Conservation (phyloP, 2,329 filamentous ascomycete genomes). For the Colletotrichum simmondsii region DNA sequence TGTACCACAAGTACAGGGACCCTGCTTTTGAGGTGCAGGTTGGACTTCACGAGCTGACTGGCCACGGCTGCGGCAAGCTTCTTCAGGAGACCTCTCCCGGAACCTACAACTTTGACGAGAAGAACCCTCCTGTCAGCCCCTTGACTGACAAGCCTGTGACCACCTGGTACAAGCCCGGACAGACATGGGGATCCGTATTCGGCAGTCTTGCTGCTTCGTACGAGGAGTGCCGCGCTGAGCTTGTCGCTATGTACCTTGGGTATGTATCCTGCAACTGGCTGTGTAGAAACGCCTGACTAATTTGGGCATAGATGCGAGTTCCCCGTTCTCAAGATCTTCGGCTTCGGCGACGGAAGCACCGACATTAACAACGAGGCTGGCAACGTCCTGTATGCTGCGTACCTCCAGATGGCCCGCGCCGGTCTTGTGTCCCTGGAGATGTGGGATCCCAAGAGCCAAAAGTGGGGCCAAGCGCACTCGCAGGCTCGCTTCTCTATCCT, state of each 20-base stretch:
- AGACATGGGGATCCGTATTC: slow-evolving; percentile 95
- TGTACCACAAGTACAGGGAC: slow-evolving; percentile 87
- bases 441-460: slow-evolving; percentile 90
- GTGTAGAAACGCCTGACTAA: not conserved
- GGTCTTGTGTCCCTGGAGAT: slow-evolving; percentile 89
- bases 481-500: slow-evolving; percentile 92
- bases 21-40: slow-evolving; percentile 95
- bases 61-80: slow-evolving; percentile 90
- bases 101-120: slow-evolving; percentile 86
- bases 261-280: slow-evolving; percentile 20
- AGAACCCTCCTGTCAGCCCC: slow-evolving; percentile 84
- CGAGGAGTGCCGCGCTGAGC: slow-evolving; percentile 94
- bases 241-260: slow-evolving; percentile 86
- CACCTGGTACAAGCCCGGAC: slow-evolving; percentile 93
- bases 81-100: slow-evolving; percentile 88
- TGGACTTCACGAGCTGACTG: slow-evolving; percentile 86
- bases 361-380: slow-evolving; percentile 83
- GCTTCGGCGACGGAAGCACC: slow-evolving; percentile 81
- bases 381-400: slow-evolving; percentile 87
- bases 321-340: slow-evolving; percentile 88
- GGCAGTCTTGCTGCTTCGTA: slow-evolving; percentile 88
- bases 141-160: slow-evolving; percentile 80
- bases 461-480: slow-evolving; percentile 94
- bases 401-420: slow-evolving; percentile 94
- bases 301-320: slow-evolving; percentile 77